Base-by-base conservation (phyloP, 2,329 filamentous ascomycete species). In the Pochonia chlamydosporia region DNA sequence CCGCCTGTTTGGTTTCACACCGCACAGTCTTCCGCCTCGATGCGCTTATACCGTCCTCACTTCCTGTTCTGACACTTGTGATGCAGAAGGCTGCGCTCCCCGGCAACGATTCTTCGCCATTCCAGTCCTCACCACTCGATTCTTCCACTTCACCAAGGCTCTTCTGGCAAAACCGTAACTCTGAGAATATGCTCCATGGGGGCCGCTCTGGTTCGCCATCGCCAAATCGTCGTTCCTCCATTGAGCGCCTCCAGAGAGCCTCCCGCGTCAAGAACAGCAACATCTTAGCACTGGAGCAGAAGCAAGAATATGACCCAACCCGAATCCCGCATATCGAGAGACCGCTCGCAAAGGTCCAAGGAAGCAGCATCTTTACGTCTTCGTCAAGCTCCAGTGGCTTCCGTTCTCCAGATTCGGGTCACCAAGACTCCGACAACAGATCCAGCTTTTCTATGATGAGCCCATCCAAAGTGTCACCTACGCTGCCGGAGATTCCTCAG, bases 191-290 rank as follows among this genome's bases (percentile, higher is more conserved):
- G 67, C 65, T 76, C 48, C 82, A 81, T 54, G 75, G 79, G 52
- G 74, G 75, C 49, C 75, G 81, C 43, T 67, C 70, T 25, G 74
- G 78, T 37, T 82, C 86, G 10, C 81, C 84, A 7, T 85, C 85
- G 40, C 83, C 88, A 20, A 84, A 82, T 49, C 87, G 89, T 60
- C 85, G 92, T 62, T 88, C 89, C 40, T 97, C 92, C 16, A 91
- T 99, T 56, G 93, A 99, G 76, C 91, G 91, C 61, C 78, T 99
- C 50, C 95, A 96, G 71, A 89, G 85, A 64, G 91, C 90, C 26
- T 96, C 92, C 47, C 87, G 93, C 51, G 93, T 99, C 60, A 96
- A 92, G 77, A 97, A 96, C 73, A 96, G 92, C 78, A 95, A 85
- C 71, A 96, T 97, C 76, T 89, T 96, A 64, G 90, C 89, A 36